Conservation (phyloP, 495 filamentous ascomycete species). For the Penicillium arizonense region DNA sequence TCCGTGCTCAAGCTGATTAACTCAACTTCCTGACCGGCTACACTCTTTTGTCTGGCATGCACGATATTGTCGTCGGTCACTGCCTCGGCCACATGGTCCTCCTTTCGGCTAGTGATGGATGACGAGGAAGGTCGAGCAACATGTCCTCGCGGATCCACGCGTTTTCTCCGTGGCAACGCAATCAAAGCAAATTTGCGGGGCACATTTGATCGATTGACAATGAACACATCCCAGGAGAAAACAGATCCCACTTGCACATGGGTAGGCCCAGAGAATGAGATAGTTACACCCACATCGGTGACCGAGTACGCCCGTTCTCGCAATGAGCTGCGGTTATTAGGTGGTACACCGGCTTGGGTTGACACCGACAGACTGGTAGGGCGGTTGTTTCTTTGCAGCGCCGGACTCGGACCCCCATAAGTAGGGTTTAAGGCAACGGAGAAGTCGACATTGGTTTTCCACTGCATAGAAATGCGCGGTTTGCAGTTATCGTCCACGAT, state of each 20-base stretch:
- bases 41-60: constrained; percentile 76
- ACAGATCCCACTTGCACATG: constrained; percentile 66
- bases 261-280: constrained; percentile 68
- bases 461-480: constrained; percentile 75
- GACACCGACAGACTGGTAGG: constrained; percentile 51
- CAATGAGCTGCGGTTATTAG: constrained; percentile 53
- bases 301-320: constrained; percentile 49
- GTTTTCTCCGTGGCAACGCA: constrained; percentile 75
- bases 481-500: constrained; percentile 62
- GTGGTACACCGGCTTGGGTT: constrained; percentile 23
- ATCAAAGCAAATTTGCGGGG: constrained; percentile 76
- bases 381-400: constrained; percentile 48
- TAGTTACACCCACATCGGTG: constrained; percentile 66
- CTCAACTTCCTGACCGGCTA: constrained; percentile 68
- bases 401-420: constrained; percentile 62
- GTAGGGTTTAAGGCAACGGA: constrained; percentile 62
- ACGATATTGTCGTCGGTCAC: constrained; percentile 83
- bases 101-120: constrained; percentile 38
- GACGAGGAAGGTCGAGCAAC: constrained; percentile 47
- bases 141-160: constrained; percentile 62
- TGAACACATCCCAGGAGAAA: constrained; percentile 85
- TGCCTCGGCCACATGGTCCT: constrained; percentile 65
- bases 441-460: constrained; percentile 82
- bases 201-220: constrained; percentile 73
- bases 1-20: constrained; percentile 82